Evolutionary conservation across 2,329 filamentous ascomycete species (phyloP).

Genomic region (Fusarium virguliforme): DNA sequence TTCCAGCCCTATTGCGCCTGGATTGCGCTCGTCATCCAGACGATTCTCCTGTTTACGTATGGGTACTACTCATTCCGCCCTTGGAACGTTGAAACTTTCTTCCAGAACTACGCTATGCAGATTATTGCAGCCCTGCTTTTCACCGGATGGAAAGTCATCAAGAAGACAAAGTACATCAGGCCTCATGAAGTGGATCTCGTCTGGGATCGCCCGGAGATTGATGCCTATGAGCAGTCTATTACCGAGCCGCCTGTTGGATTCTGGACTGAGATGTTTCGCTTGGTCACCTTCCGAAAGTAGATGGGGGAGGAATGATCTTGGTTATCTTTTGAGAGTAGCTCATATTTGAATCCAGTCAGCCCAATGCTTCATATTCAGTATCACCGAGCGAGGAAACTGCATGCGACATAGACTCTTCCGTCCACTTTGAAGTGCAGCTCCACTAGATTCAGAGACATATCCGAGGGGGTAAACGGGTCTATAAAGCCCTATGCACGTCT

Average conservation of each 20-base stretch:
- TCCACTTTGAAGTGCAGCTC: no score
- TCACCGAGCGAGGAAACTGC: no score
- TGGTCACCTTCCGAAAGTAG: constrained; percentile 58
- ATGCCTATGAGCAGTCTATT: constrained; percentile 69
- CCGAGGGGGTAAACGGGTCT: no score
- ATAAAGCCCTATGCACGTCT: no score
- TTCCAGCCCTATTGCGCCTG: constrained; percentile 63
- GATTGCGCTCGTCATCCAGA: constrained; percentile 59
- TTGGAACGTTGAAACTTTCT: constrained; percentile 65
- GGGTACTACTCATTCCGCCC: constrained; percentile 67
- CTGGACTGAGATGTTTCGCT: constrained; percentile 60
- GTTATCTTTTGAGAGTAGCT: no score
- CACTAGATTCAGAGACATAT: no score
- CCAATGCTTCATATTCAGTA: no score
- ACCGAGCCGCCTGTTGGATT: constrained; percentile 60
- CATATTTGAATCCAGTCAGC: no score
- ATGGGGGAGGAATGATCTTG: not conserved
- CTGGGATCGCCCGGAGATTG: constrained; percentile 71
- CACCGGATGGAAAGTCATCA: constrained; percentile 73
- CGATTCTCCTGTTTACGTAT: constrained; percentile 63
- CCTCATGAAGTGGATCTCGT: constrained; percentile 70
- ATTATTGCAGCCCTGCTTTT: constrained; percentile 68
- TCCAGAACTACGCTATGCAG: constrained; percentile 69
- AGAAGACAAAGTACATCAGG: constrained; percentile 68
- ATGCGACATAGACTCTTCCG: no score